phyloP scores from a whole-genome alignment of 371 early-diverging fungal species.

The Scutellospora calospora region DNA sequence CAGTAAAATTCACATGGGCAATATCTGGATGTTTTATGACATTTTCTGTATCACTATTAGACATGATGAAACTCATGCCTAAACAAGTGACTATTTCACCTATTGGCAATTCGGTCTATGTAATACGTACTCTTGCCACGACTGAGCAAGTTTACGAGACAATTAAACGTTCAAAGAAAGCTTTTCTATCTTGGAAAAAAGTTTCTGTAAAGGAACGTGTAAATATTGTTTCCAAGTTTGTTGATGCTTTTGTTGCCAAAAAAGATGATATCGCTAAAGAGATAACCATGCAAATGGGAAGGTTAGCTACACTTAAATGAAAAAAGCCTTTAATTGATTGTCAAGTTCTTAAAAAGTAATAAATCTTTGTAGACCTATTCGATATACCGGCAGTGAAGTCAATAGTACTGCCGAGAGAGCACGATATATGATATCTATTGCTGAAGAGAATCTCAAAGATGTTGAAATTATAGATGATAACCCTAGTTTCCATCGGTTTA shows the following conservation, averaged over 20 bases:
- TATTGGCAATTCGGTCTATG: slow-evolving; percentile 6
- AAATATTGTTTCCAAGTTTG: slow-evolving; percentile 62
- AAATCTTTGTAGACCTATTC: slow-evolving; percentile 63
- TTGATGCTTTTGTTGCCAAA: slow-evolving; percentile 64
- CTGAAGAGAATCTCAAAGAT: slow-evolving; percentile 70
- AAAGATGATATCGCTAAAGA: slow-evolving; percentile 69
- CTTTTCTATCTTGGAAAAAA: slow-evolving; percentile 63
- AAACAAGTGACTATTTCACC: slow-evolving; percentile 41
- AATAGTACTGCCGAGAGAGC: slow-evolving; percentile 78
- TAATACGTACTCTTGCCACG: slow-evolving; percentile 47
- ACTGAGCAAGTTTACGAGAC: slow-evolving; percentile 57
- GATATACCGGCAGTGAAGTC: slow-evolving; percentile 77
- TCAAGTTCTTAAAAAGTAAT: neutral
- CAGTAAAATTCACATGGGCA: slow-evolving; percentile 83
- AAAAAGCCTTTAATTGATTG: too few species aligned
- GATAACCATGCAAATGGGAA: slow-evolving; percentile 76
- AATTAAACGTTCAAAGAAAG: slow-evolving; percentile 56
- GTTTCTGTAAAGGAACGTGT: slow-evolving; percentile 66
- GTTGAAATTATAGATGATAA: slow-evolving; percentile 57
- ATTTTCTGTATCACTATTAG: slow-evolving; percentile 66
- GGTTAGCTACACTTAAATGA: slow-evolving; percentile 46
- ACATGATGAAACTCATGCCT: slow-evolving; percentile 47
- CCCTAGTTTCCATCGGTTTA: slow-evolving; percentile 63
- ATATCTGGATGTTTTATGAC: slow-evolving; percentile 71
- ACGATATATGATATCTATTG: slow-evolving; percentile 77